Base-by-base conservation (phyloP, 2,329 filamentous ascomycete species). In the Pseudogymnoascus sp. region DNA sequence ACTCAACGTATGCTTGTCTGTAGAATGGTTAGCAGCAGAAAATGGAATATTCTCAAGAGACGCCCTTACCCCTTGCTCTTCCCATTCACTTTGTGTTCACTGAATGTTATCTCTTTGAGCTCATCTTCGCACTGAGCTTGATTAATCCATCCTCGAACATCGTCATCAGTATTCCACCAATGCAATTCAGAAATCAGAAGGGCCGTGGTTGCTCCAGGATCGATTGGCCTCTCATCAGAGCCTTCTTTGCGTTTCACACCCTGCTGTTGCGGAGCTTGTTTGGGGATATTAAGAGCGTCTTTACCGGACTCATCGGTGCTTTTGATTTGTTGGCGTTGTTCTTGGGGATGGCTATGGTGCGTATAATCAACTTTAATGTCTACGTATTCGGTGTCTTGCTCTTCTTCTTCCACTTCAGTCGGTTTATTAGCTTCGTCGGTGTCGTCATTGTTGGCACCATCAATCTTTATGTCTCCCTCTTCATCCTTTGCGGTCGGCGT, bases 151-250 rank as follows among this genome's bases (percentile, higher is more conserved):
- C 89, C 90, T 62, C 94, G 89, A 63, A 99, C 85, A 69, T 97
- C 92, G 72, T 99, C 94, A 73, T 99, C 94, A 2, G 90, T 96
- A 31, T 87, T 92, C 93, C 93, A 97, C 94, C 94, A 99, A 74
- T 90, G 89, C 8, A 99, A 80, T 60, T 97, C 94, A 2, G 91
- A 92, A 62, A 97, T 84, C 74, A 96, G 85, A 31, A 97, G 77
- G 0, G 92, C 92, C 23, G 86, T 80, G 1, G 84, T 87, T 1
- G 84, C 84, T 63, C 78, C 78, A 1, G 82, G 79, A 65, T 88
- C 85, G 60, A 86, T 78, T 3, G 82, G 80, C 23, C 84, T 70
- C 28, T 84, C 82, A 64, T 85, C 84, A 2, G 83, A 82, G 8
- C 79, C 81, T 62, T 81, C 80, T 73, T 86, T 87, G 63, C 84